These are phyloP conservation scores for Cryptococcus deneoformans DNA, from an alignment of 1,284 basidiomycete species.

Conservation along the genomic window DNA sequence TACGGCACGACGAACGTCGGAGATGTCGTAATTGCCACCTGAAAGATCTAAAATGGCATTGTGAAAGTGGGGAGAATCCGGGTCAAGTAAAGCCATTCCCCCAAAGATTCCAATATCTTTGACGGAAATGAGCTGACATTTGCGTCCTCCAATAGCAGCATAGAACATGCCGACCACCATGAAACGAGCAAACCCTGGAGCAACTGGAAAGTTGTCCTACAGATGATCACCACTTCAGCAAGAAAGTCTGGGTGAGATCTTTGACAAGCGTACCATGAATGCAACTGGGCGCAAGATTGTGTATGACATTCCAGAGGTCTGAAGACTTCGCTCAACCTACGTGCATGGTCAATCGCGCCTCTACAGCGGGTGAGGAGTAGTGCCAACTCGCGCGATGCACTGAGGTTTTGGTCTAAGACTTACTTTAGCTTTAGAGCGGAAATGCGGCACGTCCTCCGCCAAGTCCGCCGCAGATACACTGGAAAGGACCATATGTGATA, in stretches of 20 bases:
- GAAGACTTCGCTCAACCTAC: conserved; percentile 51
- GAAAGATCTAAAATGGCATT: conserved; percentile 14
- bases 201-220: conserved; percentile 20
- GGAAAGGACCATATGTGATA: conserved; percentile 18
- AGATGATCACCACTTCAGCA: not conserved
- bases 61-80: conserved; percentile 4
- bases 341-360: conserved; percentile 10
- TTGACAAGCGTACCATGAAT: conserved; percentile 48
- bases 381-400: not conserved
- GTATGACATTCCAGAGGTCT: conserved; percentile 36
- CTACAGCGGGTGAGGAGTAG: not conserved
- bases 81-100: conserved; percentile 13
- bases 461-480: conserved; percentile 13
- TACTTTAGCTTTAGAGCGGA: conserved; percentile 25
- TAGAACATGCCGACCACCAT: conserved; percentile 14
- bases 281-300: conserved; percentile 48
- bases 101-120: conserved; percentile 20
- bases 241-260: not conserved
- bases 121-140: conserved; percentile 9
- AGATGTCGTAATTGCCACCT: conserved; percentile 11
- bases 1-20: conserved; percentile 5
- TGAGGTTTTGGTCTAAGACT: conserved; percentile 51
- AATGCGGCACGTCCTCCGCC: conserved; percentile 15
- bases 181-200: conserved; percentile 11
- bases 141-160: conserved; percentile 1